Conservation (phyloP, 768 basidiomycete species). For the Asterophora lycoperdoides region DNA sequence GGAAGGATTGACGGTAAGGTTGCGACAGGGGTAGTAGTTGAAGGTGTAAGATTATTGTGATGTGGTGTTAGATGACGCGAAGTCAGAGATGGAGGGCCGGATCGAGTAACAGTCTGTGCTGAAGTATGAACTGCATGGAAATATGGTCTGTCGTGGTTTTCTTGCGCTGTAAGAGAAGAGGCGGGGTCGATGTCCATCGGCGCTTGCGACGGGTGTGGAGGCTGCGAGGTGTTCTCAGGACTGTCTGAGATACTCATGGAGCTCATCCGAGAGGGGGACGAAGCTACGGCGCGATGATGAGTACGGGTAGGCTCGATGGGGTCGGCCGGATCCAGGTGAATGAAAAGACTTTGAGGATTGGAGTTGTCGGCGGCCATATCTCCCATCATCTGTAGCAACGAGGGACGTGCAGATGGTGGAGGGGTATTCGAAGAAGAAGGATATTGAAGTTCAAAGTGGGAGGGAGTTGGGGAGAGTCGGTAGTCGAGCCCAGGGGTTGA, state of each 20-base stretch:
- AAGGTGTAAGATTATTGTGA: no score
- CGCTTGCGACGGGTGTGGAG: neutral
- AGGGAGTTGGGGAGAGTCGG: slow-evolving; percentile 20
- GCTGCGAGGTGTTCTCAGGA: neutral
- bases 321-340: slow-evolving; percentile 1
- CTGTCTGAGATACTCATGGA: no score
- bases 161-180: neutral
- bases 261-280: neutral
- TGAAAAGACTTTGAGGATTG: neutral
- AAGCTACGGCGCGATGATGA: no score
- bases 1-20: neutral
- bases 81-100: no score
- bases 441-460: slow-evolving; percentile 14
- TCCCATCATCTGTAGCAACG: slow-evolving; percentile 15
- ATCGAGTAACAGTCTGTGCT: no score
- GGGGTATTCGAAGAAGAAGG: slow-evolving; percentile 9
- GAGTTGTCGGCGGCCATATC: slow-evolving; percentile 3
- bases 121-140: no score
- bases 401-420: slow-evolving; percentile 11
- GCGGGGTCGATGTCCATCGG: neutral
- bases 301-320: neutral
- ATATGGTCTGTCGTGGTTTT: neutral
- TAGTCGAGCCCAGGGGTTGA: slow-evolving; percentile 29
- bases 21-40: neutral
- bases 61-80: no score